Evolutionary conservation across 2,329 filamentous ascomycete genomes (phyloP).

Genomic region (Graphiopsis chlorocephala): DNA sequence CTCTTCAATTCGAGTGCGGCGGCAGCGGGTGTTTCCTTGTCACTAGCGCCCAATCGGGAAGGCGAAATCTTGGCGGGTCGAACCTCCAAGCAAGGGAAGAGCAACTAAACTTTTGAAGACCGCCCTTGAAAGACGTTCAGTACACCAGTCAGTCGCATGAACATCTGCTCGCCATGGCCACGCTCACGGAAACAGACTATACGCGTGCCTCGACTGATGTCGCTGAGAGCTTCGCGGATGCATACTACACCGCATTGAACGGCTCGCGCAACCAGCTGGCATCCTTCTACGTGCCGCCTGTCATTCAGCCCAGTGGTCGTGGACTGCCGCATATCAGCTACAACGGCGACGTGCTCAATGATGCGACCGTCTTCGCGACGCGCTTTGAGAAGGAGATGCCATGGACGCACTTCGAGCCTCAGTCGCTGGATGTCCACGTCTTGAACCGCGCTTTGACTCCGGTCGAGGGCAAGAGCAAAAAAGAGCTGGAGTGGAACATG

Average conservation of each 20-base stretch:
- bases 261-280: slow-evolving; percentile 56
- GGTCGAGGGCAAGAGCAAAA: slow-evolving; percentile 29
- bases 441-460: slow-evolving; percentile 57
- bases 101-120: neutral
- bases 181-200: slow-evolving; percentile 32
- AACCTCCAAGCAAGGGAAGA: neutral
- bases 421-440: slow-evolving; percentile 74
- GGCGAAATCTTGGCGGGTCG: slow-evolving; percentile 3
- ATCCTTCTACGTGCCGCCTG: slow-evolving; percentile 67
- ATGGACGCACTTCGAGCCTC: slow-evolving; percentile 66
- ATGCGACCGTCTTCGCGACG: slow-evolving; percentile 63
- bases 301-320: slow-evolving; percentile 52
- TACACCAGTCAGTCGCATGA: neutral
- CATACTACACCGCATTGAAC: slow-evolving; percentile 74
- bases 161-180: slow-evolving; percentile 21
- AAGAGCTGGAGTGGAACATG: slow-evolving; percentile 56
- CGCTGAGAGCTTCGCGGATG: slow-evolving; percentile 67
- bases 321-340: slow-evolving; percentile 67
- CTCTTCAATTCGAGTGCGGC: slow-evolving; percentile 9
- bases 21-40: neutral
- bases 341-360: slow-evolving; percentile 68
- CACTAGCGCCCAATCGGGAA: neutral
- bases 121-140: neutral
- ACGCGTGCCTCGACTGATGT: slow-evolving; percentile 48
- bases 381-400: slow-evolving; percentile 67